phyloP scores from a whole-genome alignment of 108 stramenopile species.

The Fragilariopsis cylindrus region DNA sequence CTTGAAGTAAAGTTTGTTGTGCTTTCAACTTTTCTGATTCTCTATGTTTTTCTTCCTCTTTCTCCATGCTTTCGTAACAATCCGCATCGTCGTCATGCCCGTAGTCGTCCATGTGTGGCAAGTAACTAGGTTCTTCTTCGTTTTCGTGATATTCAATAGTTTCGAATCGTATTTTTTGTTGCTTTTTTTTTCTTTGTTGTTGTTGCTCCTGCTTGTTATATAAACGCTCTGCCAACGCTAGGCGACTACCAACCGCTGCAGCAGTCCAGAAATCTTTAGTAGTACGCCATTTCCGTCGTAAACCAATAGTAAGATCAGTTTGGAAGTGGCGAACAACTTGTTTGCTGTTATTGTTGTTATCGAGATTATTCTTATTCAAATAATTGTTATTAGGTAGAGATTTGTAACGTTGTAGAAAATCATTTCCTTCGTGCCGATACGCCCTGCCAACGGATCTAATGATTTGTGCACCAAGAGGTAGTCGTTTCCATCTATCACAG shows the following conservation, averaged over 20 bases:
- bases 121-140: slow-evolving; percentile 17
- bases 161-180: slow-evolving; percentile 12
- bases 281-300: slow-evolving; percentile 50
- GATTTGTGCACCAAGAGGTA: slow-evolving; percentile 77
- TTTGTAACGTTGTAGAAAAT: slow-evolving; percentile 26
- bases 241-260: slow-evolving; percentile 48
- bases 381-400: background rate
- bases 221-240: slow-evolving; percentile 51
- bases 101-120: slow-evolving; percentile 9
- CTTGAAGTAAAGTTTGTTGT: slow-evolving; percentile 51
- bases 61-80: slow-evolving; percentile 14
- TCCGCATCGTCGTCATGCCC: slow-evolving; percentile 7
- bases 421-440: slow-evolving; percentile 64
- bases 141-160: slow-evolving; percentile 21
- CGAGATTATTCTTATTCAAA: background rate
- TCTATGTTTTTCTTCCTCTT: slow-evolving; percentile 48
- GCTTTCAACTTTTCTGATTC: slow-evolving; percentile 48
- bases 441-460: slow-evolving; percentile 81
- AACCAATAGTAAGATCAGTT: slow-evolving; percentile 7
- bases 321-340: background rate
- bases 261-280: slow-evolving; percentile 54
- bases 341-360: slow-evolving; percentile 13
- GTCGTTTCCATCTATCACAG: slow-evolving; percentile 53
- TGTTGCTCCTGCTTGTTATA: slow-evolving; percentile 34
- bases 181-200: slow-evolving; percentile 21